phyloP scores from a whole-genome alignment of 805 yeast species.

The Wickerhamomyces mucosus region DNA sequence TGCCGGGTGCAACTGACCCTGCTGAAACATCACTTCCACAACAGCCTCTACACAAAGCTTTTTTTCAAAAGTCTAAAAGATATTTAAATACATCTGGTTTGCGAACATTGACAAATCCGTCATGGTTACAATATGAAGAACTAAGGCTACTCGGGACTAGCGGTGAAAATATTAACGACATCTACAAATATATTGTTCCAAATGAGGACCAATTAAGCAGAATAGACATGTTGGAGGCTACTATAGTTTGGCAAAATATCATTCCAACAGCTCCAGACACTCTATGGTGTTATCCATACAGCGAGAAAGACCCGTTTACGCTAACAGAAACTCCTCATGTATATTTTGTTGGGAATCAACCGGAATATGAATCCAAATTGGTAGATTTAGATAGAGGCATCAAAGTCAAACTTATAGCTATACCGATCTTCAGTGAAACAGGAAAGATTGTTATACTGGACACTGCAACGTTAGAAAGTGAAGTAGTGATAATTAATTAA shows the following conservation, averaged over 20 bases:
- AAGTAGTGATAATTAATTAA: conserved; percentile 28
- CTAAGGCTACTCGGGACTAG: conserved; percentile 58
- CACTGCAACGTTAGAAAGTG: conserved; percentile 44
- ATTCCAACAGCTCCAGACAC: conserved; percentile 97
- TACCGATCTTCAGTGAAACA: conserved; percentile 63
- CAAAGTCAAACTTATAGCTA: conserved; percentile 45
- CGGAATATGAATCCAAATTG: conserved; percentile 39
- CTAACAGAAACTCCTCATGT: conserved; percentile 78
- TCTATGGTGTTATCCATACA: conserved; percentile 78
- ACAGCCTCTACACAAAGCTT: conserved; percentile 75
- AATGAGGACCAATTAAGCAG: conserved; percentile 26
- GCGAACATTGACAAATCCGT: conserved; percentile 57
- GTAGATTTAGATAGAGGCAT: conserved; percentile 27
- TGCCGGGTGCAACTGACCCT: conserved; percentile 87
- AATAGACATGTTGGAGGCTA: conserved; percentile 51
- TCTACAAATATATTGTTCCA: conserved; percentile 54
- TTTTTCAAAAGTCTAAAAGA: conserved; percentile 41
- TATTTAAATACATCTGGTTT: conserved; percentile 31
- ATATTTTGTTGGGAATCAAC: conserved; percentile 81
- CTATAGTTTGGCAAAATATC: conserved; percentile 74
- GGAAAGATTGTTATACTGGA: conserved; percentile 60
- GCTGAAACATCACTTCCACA: conserved; percentile 82
- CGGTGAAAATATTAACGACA: conserved; percentile 80
- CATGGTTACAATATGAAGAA: conserved; percentile 53
- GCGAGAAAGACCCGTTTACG: conserved; percentile 69